A percentile compares a stretch with the other conserved stretches of the same genome.
phyloP scores from a whole-genome alignment of 257 asterid genomes.

The Jaltomata sinuosa region DNA sequence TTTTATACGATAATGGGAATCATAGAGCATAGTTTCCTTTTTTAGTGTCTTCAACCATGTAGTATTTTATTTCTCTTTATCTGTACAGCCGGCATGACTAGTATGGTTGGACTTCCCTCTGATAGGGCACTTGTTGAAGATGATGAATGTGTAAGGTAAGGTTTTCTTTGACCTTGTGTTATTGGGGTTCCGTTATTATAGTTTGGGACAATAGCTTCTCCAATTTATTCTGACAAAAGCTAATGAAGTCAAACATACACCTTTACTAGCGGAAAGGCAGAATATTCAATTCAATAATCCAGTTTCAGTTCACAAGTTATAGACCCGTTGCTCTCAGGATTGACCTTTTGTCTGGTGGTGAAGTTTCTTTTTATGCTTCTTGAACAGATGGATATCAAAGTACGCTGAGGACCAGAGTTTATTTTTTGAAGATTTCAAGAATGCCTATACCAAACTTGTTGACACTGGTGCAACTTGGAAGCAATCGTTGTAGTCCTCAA shows the following conservation, averaged over 20 bases:
- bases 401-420: constrained; percentile 70
- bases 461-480: constrained; percentile 78
- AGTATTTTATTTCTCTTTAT: background rate
- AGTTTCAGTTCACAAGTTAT: background rate
- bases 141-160: constrained; percentile 63
- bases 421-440: constrained; percentile 74
- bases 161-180: background rate
- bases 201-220: background rate
- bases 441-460: constrained; percentile 66
- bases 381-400: constrained; percentile 70
- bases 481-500: constrained; percentile 12
- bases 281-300: background rate
- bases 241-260: background rate
- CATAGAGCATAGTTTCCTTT: background rate
- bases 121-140: constrained; percentile 83
- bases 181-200: background rate
- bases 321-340: background rate
- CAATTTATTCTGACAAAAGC: background rate
- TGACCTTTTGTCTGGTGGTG: background rate
- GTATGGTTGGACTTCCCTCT: constrained; percentile 71
- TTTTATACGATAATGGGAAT: background rate
- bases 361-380: background rate
- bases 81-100: constrained; percentile 52
- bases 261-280: background rate
- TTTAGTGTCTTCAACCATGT: background rate